These are phyloP conservation scores for Fusarium nodosum DNA, from an alignment of 2,329 filamentous ascomycete genomes.

Conservation along the genomic window DNA sequence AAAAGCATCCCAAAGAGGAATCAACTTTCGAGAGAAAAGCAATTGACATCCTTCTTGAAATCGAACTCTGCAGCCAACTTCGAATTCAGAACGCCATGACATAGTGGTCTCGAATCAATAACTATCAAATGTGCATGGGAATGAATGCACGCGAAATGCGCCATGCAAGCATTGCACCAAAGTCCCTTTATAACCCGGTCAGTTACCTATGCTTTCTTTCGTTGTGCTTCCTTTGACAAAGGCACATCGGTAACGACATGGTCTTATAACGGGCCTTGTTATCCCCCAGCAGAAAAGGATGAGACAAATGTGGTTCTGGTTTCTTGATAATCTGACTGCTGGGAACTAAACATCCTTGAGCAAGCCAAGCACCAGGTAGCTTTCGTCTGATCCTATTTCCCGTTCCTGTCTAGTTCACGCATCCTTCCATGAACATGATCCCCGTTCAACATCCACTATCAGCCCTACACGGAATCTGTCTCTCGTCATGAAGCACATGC, in stretches of 20 bases:
- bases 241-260: conserved; percentile 1
- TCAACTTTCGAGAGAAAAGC: conserved; percentile 24
- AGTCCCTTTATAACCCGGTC: conserved; percentile 13
- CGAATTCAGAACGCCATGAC: conserved; percentile 1
- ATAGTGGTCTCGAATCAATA: conserved; percentile 1
- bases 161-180: conserved; percentile 30
- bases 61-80: conserved; percentile 12
- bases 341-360: too few species aligned
- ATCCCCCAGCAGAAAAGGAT: conserved; percentile 13
- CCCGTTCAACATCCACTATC: conserved; percentile 20
- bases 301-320: conserved; percentile 2
- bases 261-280: conserved; percentile 1
- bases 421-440: background rate
- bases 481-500: conserved; percentile 15
- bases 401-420: conserved; percentile 9
- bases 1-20: conserved; percentile 24
- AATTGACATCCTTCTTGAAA: background rate
- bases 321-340: conserved; percentile 16
- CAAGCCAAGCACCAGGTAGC: background rate
- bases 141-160: conserved; percentile 15
- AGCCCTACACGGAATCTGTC: conserved; percentile 28
- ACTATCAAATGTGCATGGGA: conserved; percentile 6
- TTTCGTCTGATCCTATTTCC: conserved; percentile 17
- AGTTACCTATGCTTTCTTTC: background rate
- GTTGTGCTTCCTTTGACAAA: background rate